These are phyloP conservation scores for Sutorius eximius DNA, from an alignment of 1,284 basidiomycete genomes.

Conservation along the genomic window DNA sequence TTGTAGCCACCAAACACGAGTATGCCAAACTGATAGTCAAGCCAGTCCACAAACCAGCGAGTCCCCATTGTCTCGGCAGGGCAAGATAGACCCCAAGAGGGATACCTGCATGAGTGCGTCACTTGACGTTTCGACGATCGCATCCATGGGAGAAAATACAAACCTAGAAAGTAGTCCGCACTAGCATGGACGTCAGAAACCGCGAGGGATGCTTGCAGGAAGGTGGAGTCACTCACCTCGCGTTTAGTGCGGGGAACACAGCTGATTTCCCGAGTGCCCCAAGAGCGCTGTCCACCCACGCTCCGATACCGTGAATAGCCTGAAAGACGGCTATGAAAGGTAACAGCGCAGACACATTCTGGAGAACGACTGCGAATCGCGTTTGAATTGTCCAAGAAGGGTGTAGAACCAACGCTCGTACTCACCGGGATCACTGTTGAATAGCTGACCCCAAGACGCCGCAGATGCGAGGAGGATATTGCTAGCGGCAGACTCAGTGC, in stretches of 20 bases:
- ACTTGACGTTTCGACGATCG: background rate
- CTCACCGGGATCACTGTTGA: conserved; percentile 28
- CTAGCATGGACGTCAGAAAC: conserved; percentile 13
- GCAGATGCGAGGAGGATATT: conserved; percentile 17
- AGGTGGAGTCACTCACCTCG: conserved; percentile 17
- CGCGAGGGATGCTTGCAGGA: background rate
- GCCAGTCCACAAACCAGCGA: conserved; percentile 28
- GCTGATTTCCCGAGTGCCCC: conserved; percentile 24
- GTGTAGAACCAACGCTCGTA: background rate
- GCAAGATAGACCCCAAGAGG: conserved; percentile 31
- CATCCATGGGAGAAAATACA: background rate
- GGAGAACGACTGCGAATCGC: conserved; percentile 16
- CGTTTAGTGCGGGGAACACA: conserved; percentile 28
- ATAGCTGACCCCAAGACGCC: conserved; percentile 27
- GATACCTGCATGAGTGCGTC: conserved; percentile 18
- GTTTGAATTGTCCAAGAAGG: background rate
- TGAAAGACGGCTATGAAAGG: conserved; percentile 28
- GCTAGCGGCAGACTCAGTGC: conserved; percentile 11
- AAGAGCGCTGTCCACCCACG: conserved; percentile 25
- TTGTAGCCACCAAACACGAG: conserved; percentile 18
- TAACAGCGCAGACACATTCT: conserved; percentile 19
- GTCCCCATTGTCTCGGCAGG: conserved; percentile 26
- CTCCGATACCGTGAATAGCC: conserved; percentile 24
- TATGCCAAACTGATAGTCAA: conserved; percentile 24
- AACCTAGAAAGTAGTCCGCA: conserved; percentile 25